Conservation (phyloP, 768 basidiomycete species). For the Asterophora lycoperdoides region DNA sequence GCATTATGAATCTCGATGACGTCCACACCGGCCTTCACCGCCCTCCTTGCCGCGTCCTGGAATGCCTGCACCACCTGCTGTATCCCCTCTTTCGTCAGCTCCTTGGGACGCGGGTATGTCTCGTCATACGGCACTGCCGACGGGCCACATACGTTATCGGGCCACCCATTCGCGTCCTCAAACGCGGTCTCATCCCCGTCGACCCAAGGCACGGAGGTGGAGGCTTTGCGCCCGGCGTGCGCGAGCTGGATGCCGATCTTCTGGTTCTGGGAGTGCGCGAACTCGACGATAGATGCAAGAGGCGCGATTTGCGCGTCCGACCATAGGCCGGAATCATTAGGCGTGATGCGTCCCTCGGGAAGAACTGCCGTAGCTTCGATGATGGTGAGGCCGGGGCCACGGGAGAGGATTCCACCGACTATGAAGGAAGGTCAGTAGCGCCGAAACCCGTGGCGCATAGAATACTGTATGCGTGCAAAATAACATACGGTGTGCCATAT, state of each 20-base stretch:
- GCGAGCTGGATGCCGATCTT: conserved; percentile 72
- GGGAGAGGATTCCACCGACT: conserved; percentile 52
- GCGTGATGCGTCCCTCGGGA: conserved; percentile 60
- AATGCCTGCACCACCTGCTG: conserved; percentile 55
- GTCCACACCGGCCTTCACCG: conserved; percentile 57
- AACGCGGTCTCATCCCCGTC: conserved; percentile 30
- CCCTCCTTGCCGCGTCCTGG: conserved; percentile 44
- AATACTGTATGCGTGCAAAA: not conserved
- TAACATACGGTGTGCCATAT: conserved; percentile 55
- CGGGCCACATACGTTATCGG: conserved; percentile 53
- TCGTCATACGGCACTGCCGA: conserved; percentile 44
- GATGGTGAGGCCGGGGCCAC: conserved; percentile 52
- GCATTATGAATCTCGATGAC: conserved; percentile 61
- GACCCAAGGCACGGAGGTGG: conserved; percentile 61
- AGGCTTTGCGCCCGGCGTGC: conserved; percentile 74
- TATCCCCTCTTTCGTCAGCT: conserved; percentile 54
- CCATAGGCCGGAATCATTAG: conserved; percentile 65
- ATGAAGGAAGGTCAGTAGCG: not conserved
- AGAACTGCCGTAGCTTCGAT: conserved; percentile 64
- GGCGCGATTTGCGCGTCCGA: conserved; percentile 48
- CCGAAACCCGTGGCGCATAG: not conserved
- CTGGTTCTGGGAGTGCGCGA: conserved; percentile 67
- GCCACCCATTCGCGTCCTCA: conserved; percentile 43
- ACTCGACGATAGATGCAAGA: conserved; percentile 53
- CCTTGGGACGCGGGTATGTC: conserved; percentile 49